A percentile compares a stretch with the other conserved stretches of the same genome.
Conservation (phyloP, 2,329 filamentous ascomycete genomes). For the Fusarium virguliforme region DNA sequence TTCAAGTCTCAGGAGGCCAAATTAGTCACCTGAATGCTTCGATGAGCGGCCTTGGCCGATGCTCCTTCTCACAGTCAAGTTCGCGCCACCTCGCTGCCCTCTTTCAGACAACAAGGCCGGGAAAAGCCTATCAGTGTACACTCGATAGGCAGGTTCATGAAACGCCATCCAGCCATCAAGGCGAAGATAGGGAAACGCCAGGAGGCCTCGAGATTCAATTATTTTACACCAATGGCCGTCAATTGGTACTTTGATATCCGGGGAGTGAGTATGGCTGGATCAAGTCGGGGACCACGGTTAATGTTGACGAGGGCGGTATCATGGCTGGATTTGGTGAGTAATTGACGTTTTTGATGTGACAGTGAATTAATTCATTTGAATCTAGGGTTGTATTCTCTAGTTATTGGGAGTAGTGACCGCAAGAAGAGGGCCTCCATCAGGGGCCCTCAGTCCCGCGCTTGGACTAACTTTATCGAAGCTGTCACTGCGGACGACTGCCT, state of each 20-base stretch:
- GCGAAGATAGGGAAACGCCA: slow-evolving; percentile 21
- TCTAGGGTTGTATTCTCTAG: slow-evolving; percentile 14
- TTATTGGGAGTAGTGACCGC: slow-evolving; percentile 21
- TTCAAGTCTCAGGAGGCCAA: slow-evolving; percentile 22
- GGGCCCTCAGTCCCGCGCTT: slow-evolving; percentile 22
- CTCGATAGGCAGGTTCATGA: background rate
- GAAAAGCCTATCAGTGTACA: background rate
- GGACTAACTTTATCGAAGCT: slow-evolving; percentile 27
- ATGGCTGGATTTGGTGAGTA: slow-evolving; percentile 18
- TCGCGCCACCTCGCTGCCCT: slow-evolving; percentile 8
- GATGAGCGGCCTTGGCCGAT: slow-evolving; percentile 20
- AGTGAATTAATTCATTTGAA: too few relatives aligned
- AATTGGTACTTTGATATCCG: slow-evolving; percentile 26
- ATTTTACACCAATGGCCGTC: slow-evolving; percentile 22
- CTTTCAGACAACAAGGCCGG: background rate
- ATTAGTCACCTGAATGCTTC: slow-evolving; percentile 18
- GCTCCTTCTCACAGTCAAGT: slow-evolving; percentile 27
- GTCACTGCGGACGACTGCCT: slow-evolving; percentile 15
- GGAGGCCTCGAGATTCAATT: slow-evolving; percentile 19
- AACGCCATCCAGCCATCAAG: background rate
- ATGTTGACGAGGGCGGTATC: slow-evolving; percentile 21
- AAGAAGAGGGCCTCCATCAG: slow-evolving; percentile 24
- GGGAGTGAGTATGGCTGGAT: slow-evolving; percentile 16
- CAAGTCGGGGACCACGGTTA: slow-evolving; percentile 24
- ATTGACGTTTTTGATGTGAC: too few relatives aligned